Conservation (phyloP, 495 filamentous ascomycete species). For the Hapsidospora chrysogenum region DNA sequence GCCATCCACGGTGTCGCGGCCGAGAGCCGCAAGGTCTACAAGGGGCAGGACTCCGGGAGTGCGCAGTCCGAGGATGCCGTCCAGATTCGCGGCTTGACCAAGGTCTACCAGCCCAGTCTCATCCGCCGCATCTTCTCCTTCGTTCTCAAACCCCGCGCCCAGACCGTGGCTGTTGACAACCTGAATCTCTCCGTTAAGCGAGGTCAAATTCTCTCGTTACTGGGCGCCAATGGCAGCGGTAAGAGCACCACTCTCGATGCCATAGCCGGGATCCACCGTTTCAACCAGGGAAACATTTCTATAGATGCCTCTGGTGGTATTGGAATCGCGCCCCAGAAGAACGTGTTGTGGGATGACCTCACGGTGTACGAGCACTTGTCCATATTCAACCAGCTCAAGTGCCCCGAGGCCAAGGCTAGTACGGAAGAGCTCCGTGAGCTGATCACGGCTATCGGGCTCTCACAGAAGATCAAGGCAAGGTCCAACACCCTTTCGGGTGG, state of each 20-base stretch:
- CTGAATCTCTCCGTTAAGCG: conserved; percentile 39
- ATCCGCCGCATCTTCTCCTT: conserved; percentile 32
- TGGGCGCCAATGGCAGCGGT: conserved; percentile 61
- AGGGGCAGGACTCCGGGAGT: conserved; percentile 1
- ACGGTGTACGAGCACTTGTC: conserved; percentile 53
- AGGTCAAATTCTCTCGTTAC: conserved; percentile 51
- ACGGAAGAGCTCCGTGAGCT: conserved; percentile 11
- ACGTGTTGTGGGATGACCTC: conserved; percentile 57
- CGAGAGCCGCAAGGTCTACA: conserved; percentile 22
- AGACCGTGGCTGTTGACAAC: conserved; percentile 43
- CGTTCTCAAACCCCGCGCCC: conserved; percentile 19
- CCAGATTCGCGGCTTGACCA: conserved; percentile 37
- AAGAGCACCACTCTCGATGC: conserved; percentile 63
- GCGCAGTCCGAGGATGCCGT: conserved; percentile 22
- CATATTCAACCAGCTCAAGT: conserved; percentile 54
- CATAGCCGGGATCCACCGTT: conserved; percentile 46
- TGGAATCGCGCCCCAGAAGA: conserved; percentile 56
- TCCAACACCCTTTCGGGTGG: conserved; percentile 52
- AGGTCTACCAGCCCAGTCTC: conserved; percentile 44
- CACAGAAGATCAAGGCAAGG: conserved; percentile 36
- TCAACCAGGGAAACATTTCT: conserved; percentile 42
- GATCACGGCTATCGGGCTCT: conserved; percentile 46
- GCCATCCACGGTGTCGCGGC: conserved; percentile 44
- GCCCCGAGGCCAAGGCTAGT: conserved; percentile 11
- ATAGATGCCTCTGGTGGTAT: conserved; percentile 23